Percentiles rank a stretch among this genome's conserved stretches.
Conservation (phyloP, 345 rosid genomes). For the Eucalyptus victrix region DNA sequence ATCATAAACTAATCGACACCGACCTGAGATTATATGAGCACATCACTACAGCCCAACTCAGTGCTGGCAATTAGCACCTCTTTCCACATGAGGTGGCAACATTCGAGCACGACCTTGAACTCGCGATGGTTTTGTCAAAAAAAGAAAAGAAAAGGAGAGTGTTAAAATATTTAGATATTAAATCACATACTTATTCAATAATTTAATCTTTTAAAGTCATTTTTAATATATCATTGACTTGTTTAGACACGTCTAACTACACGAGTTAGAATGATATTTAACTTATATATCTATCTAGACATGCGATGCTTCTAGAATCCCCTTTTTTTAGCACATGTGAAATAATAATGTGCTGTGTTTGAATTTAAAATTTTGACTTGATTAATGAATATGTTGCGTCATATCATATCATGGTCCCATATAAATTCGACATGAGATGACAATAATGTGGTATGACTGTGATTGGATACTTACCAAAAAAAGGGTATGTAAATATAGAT, state of each 20-base stretch:
- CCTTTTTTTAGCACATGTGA: neutral
- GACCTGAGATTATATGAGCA: neutral
- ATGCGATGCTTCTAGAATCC: neutral
- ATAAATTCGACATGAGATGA: neutral
- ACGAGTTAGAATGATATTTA: neutral
- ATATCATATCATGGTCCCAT: neutral
- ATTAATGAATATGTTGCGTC: neutral
- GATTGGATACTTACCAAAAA: neutral
- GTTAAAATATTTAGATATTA: too few species aligned
- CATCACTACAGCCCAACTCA: neutral
- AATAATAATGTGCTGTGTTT: neutral
- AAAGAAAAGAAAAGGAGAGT: too few species aligned
- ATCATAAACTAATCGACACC: neutral
- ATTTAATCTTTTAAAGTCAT: neutral
- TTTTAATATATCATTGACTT: rapidly evolving
- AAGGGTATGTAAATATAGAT: too few species aligned
- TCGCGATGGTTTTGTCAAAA: neutral
- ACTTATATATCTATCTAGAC: too few species aligned
- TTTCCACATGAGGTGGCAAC: neutral
- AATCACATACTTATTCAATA: too few species aligned
- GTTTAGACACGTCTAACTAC: neutral
- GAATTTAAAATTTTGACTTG: neutral
- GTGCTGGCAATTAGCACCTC: neutral
- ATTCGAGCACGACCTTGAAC: neutral
- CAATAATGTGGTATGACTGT: neutral